These are phyloP conservation scores for Mycena albidolilacea DNA, from an alignment of 768 basidiomycete genomes.

Conservation along the genomic window DNA sequence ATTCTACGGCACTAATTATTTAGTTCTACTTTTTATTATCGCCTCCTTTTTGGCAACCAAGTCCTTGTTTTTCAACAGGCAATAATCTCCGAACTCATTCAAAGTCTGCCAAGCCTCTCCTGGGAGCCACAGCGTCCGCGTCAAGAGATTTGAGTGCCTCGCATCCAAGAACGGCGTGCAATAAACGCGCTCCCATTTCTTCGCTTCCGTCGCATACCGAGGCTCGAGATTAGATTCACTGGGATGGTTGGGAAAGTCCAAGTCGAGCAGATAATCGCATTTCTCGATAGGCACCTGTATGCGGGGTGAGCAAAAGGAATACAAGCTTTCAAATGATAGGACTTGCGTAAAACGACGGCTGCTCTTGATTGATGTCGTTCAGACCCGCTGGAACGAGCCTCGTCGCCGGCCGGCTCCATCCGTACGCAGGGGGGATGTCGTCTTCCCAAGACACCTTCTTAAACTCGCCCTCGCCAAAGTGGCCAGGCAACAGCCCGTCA, in stretches of 20 bases:
- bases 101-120: constrained; percentile 73
- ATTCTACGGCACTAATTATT: background rate
- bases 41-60: constrained; percentile 55
- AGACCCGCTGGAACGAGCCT: constrained; percentile 72
- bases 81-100: constrained; percentile 93
- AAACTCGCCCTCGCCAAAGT: constrained; percentile 69
- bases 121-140: constrained; percentile 88
- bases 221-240: constrained; percentile 74
- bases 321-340: constrained; percentile 19
- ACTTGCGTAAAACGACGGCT: constrained; percentile 81
- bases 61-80: constrained; percentile 79
- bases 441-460: constrained; percentile 48
- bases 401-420: constrained; percentile 66
- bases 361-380: constrained; percentile 93
- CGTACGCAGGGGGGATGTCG: constrained; percentile 38
- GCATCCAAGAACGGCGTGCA: constrained; percentile 92
- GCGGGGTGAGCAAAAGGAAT: constrained; percentile 23
- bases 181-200: constrained; percentile 85
- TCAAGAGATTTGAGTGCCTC: constrained; percentile 76
- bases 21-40: constrained; percentile 23
- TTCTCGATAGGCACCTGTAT: constrained; percentile 74
- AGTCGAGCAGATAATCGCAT: constrained; percentile 94
- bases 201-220: constrained; percentile 77
- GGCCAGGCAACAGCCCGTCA: constrained; percentile 88
- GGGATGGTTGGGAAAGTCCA: constrained; percentile 86